Base-by-base conservation (phyloP, 129 eudicot species). In the Chrysanthemum makinoi region DNA sequence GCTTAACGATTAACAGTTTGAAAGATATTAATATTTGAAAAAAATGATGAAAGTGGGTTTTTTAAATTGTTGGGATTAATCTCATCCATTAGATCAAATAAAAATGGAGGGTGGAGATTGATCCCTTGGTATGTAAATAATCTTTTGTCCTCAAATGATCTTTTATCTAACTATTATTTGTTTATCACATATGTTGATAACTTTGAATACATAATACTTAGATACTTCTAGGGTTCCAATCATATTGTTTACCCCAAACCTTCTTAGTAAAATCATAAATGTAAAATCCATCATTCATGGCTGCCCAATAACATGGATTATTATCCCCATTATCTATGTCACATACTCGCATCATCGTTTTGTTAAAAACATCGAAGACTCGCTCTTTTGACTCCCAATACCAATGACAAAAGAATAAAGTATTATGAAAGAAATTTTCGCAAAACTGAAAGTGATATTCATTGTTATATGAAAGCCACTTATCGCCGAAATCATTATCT, bases 261-360 rank as follows among this genome's bases (percentile, higher is more conserved):
- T 17, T 10, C 4, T 48, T 14, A 24, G 7, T 52, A 15, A 48
- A 44, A 48, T 68, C 46, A 44, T 22, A 68, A 17, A 35, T 14
- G 60, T 48, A 68, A 12, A 68, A 18, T 8, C 72, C 72, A 50
- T 50, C 72, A 8, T 16, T 10, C 44, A 2, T 10, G 4, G 52
- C 72, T 18, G 44, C 24, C 72, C 72, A 68, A 68, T 68, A 20
- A 49, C 72, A 68, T 4, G 35, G 62, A 19, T 57, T 9, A 19
- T 7, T 19, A 57, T 57, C 62, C 10, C 62, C 62, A 8, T 57
- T 19, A 4, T 19, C 30, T 11, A 8, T 17, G 30, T 57, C 3
- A 13, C 62, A 57, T 57, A 17, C 13, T 19, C 11, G 3, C 13
- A 8, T 3, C 62, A 57, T 57, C 3, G 62, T 57, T 4, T 13